phyloP scores from a whole-genome alignment of 2,329 filamentous ascomycete species.

The Verticillium isaacii region DNA sequence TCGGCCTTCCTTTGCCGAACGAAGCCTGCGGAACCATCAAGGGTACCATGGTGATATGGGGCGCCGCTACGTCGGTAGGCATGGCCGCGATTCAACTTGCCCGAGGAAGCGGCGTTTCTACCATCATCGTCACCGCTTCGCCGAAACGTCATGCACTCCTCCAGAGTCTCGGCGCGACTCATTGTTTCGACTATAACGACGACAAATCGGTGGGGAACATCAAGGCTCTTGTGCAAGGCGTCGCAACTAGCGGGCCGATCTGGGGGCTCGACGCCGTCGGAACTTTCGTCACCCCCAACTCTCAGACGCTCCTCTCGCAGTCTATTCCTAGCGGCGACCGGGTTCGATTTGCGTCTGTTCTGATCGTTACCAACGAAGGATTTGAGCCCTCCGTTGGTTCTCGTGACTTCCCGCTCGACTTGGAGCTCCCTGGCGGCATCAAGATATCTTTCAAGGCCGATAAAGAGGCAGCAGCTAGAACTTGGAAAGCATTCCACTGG shows the following conservation, averaged over 20 bases:
- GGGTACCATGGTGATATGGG: constrained; percentile 28
- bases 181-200: constrained; percentile 27
- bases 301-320: not conserved
- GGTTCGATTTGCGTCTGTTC: not conserved
- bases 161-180: constrained; percentile 24
- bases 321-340: not conserved
- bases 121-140: constrained; percentile 27
- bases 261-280: not conserved
- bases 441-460: too few species aligned
- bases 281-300: not conserved
- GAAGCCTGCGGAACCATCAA: too few species aligned
- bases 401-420: too few species aligned
- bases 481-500: too few species aligned
- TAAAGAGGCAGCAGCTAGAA: too few species aligned
- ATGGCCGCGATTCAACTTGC: constrained; percentile 28
- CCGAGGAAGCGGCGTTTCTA: constrained; percentile 19
- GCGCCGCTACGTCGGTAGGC: constrained; percentile 28
- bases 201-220: not conserved
- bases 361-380: too few species aligned
- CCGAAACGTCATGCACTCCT: constrained; percentile 23
- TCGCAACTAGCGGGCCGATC: not conserved
- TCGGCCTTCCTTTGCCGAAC: too few species aligned
- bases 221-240: not conserved
- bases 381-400: too few species aligned
- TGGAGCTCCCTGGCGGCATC: too few species aligned